phyloP scores from a whole-genome alignment of 1,284 basidiomycete genomes.

The Grifola frondosa region DNA sequence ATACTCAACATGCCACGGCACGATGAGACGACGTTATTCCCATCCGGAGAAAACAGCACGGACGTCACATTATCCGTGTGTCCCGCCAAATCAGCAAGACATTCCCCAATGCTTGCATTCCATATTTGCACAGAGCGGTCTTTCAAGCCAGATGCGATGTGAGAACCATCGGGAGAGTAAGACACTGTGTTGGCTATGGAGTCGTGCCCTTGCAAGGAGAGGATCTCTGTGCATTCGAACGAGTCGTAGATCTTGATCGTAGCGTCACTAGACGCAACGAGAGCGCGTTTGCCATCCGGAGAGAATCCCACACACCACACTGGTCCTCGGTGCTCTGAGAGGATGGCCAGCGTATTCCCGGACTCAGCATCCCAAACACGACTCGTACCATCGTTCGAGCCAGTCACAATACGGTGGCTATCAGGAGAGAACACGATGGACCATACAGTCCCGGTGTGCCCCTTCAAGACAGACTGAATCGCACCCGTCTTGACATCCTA shows the following conservation, averaged over 20 bases:
- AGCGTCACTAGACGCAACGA: slow-evolving; percentile 16
- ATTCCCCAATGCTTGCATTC: slow-evolving; percentile 12
- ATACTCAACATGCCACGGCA: too few species aligned
- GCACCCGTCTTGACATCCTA: slow-evolving; percentile 15
- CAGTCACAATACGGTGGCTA: slow-evolving; percentile 23
- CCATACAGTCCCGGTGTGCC: slow-evolving; percentile 18
- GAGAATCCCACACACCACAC: slow-evolving; percentile 19
- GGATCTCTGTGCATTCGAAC: slow-evolving; percentile 13
- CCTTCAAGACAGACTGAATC: slow-evolving; percentile 8
- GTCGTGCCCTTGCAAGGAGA: slow-evolving; percentile 15
- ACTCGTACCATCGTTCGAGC: slow-evolving; percentile 20
- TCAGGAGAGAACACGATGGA: slow-evolving; percentile 26
- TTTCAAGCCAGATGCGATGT: slow-evolving; percentile 19
- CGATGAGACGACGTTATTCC: too few species aligned
- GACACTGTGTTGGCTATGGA: slow-evolving; percentile 17
- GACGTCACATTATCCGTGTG: slow-evolving; percentile 17
- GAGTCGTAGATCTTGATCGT: slow-evolving; percentile 19
- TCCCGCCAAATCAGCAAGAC: slow-evolving; percentile 7
- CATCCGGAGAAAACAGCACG: slow-evolving; percentile 19
- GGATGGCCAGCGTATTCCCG: slow-evolving; percentile 13
- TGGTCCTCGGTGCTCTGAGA: slow-evolving; percentile 14
- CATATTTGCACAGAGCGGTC: slow-evolving; percentile 28
- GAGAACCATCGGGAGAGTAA: slow-evolving; percentile 22
- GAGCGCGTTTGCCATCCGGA: slow-evolving; percentile 10
- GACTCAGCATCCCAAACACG: slow-evolving; percentile 19